Evolutionary conservation across 1,284 basidiomycete genomes (phyloP).

Genomic region (Calocybe gambosa): DNA sequence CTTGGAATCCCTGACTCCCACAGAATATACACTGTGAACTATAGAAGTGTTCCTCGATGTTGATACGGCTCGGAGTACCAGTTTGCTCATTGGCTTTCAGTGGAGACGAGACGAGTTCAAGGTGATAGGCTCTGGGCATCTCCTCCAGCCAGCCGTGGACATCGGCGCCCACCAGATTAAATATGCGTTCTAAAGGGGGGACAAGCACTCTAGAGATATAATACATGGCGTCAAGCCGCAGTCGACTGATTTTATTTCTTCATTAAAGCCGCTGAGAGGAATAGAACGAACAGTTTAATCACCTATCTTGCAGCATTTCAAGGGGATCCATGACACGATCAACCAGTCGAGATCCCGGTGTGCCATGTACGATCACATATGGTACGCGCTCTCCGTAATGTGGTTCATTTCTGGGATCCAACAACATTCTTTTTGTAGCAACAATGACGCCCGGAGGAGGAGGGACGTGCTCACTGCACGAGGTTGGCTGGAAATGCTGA

Average conservation of each 20-base stretch:
- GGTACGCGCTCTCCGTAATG: constrained; percentile 94
- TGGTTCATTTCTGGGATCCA: constrained; percentile 79
- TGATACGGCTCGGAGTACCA: constrained; percentile 32
- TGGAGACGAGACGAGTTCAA: constrained; percentile 38
- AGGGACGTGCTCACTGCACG: constrained; percentile 64
- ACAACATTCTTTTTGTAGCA: constrained; percentile 68
- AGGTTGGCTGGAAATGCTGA: neutral
- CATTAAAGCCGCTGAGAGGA: neutral
- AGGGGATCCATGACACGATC: constrained; percentile 80
- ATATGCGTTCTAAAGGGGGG: constrained; percentile 84
- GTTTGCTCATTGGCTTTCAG: constrained; percentile 25
- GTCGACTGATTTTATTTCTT: constrained; percentile 32
- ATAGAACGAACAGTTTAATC: neutral
- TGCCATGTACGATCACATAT: constrained; percentile 77
- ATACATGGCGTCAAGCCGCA: constrained; percentile 79
- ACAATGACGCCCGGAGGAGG: constrained; percentile 91
- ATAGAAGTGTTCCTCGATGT: constrained; percentile 76
- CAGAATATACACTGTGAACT: constrained; percentile 71
- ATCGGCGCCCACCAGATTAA: constrained; percentile 89
- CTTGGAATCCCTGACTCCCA: constrained; percentile 46
- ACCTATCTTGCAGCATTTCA: constrained; percentile 73
- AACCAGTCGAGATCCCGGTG: constrained; percentile 64
- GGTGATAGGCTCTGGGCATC: constrained; percentile 64
- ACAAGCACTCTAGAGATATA: constrained; percentile 88
- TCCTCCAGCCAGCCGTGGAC: constrained; percentile 85